Base-by-base conservation (phyloP, 768 basidiomycete species). In the Pisolithus orientalis region DNA sequence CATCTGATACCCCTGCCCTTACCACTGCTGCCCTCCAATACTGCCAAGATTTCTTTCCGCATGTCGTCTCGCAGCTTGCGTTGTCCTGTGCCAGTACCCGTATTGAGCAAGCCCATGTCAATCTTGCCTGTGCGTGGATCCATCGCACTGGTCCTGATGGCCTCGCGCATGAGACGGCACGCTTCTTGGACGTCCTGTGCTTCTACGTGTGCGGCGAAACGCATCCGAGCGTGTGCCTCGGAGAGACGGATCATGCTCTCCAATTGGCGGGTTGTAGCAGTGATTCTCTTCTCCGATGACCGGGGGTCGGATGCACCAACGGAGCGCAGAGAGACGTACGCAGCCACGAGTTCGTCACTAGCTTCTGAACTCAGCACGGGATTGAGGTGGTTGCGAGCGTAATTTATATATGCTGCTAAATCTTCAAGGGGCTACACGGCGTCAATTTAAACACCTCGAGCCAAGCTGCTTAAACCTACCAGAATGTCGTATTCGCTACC, bases 111-210 rank as follows among this genome's bases (percentile, higher is more conserved):
- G 50, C 94, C 90, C 82, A 97, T 90, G 67, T 98, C 94, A 64
- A 97, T 95, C 78, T 94, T 93, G 49, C 95, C 95, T 11, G 94
- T 97, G 24, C 90, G 78, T 9, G 95, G 95, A 68, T 98, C 94
- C 77, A 95, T 94, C 39, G 93, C 93, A 55, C 85, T 85, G 55
- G 94, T 93, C 61, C 91, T 83, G 70, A 99, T 89, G 4, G 95
- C 96, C 66, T 95, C 92, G 44, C 91, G 84, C 86, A 99, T 98
- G 59, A 99, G 79, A n/a, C 96, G 78, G 62, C 80, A 84, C 1
- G 95, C 94, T 68, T 98, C 96, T 55, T 79, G 75, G 29, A 98
- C 96, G 62, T 98, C 96, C 50, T 75, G 70, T 43, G 90, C 70
- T 63, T 94, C 90, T 38, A 99, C 95, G 49, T 80, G 79, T n/a